Conservation (phyloP, 495 filamentous ascomycete genomes). For the Xylaria acuta region DNA sequence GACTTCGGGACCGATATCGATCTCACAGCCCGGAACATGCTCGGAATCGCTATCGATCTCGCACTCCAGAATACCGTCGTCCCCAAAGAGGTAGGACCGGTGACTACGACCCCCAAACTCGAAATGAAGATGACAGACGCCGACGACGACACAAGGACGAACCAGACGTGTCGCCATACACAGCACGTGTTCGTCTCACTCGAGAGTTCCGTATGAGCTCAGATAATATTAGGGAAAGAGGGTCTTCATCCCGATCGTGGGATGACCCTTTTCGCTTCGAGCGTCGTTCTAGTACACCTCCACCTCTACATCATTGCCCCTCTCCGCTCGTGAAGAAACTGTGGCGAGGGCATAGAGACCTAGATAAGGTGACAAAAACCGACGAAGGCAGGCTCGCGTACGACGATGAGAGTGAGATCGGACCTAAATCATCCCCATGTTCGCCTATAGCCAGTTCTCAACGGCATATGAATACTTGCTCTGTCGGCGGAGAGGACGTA, state of each 20-base stretch:
- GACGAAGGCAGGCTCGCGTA: conserved; percentile 36
- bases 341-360: not conserved
- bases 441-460: not conserved
- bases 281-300: not conserved
- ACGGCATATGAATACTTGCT: not conserved
- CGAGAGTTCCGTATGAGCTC: not conserved
- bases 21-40: not conserved
- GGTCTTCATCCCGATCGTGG: conserved; percentile 11
- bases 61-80: not conserved
- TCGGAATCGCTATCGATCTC: conserved; percentile 15
- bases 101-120: not conserved
- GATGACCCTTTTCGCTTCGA: conserved; percentile 4
- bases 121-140: not conserved
- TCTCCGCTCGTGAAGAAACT: not conserved
- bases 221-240: not conserved
- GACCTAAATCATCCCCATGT: not conserved
- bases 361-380: not conserved
- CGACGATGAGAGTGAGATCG: conserved; percentile 27
- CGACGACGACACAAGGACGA: not conserved
- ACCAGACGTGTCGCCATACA: conserved; percentile 15
- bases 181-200: conserved; percentile 11
- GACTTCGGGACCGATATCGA: not conserved
- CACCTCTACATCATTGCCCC: not conserved
- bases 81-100: not conserved
- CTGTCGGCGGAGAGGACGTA: not conserved